A percentile compares a stretch with the other conserved stretches of the same genome.
These are phyloP conservation scores for Populus ilicifolia DNA, from an alignment of 345 rosid genomes.

Conservation along the genomic window DNA sequence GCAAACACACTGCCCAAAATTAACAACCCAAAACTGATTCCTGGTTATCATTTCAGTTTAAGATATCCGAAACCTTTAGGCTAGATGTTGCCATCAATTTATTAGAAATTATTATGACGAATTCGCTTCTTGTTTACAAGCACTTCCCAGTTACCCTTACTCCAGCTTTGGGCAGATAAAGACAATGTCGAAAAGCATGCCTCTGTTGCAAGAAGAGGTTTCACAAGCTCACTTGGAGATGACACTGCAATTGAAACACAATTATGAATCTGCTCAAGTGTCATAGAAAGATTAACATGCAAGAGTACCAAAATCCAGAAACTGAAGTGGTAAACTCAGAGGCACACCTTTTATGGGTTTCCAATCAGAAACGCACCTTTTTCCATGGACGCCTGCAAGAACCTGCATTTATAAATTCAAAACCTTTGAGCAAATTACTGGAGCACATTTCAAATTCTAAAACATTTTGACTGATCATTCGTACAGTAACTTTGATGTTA, in stretches of 20 bases:
- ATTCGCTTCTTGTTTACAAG: neutral
- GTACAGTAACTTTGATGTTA: neutral
- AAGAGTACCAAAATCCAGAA: neutral
- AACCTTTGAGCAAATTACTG: neutral
- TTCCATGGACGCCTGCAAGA: conserved; percentile 59
- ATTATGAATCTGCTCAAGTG: conserved; percentile 4
- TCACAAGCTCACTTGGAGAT: conserved; percentile 64
- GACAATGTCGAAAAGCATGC: conserved; percentile 31
- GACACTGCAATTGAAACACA: conserved; percentile 51
- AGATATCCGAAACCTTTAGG: neutral
- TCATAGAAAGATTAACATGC: neutral
- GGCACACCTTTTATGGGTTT: conserved; percentile 65
- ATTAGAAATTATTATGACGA: neutral
- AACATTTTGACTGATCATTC: neutral
- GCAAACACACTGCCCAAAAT: too few species aligned
- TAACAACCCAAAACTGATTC: neutral
- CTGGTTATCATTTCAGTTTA: neutral
- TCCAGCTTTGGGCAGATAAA: neutral
- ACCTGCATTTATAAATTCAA: conserved; percentile 45
- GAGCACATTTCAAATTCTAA: neutral
- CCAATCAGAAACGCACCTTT: conserved; percentile 85
- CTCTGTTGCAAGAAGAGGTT: conserved; percentile 82
- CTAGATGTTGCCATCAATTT: neutral
- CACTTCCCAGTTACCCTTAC: neutral
- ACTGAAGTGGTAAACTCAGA: neutral